Conservation (phyloP, 2,329 filamentous ascomycete species). For the Penicillium paneum region DNA sequence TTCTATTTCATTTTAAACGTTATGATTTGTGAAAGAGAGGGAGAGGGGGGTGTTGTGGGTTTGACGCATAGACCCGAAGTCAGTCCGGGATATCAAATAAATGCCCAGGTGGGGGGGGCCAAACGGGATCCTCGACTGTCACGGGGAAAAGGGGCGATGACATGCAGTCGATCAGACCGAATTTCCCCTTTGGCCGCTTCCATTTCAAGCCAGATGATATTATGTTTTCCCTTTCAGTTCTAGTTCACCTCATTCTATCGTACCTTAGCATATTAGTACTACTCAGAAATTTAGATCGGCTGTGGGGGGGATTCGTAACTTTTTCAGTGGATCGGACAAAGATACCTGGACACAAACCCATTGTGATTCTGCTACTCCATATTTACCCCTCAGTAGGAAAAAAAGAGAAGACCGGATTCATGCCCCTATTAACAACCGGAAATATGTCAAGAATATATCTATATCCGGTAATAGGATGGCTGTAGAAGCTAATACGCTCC, state of each 20-base stretch:
- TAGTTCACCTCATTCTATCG: neutral
- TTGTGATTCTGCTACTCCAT: neutral
- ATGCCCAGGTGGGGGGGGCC: conserved; percentile 1
- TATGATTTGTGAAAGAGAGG: neutral
- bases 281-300: conserved; percentile 4
- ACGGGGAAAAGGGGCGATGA: conserved; percentile 20
- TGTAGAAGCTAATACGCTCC: neutral
- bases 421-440: neutral
- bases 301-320: neutral
- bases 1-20: neutral
- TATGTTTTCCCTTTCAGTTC: neutral
- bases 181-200: conserved; percentile 10
- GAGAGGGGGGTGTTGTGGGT: neutral
- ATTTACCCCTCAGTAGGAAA: neutral
- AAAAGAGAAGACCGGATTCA: neutral
- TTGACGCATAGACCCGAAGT: conserved; percentile 4
- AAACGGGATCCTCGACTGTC: conserved; percentile 7
- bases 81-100: neutral
- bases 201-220: neutral
- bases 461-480: neutral
- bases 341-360: neutral
- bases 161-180: conserved; percentile 22
- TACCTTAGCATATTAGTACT: neutral
- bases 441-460: neutral
- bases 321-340: neutral